Evolutionary conservation across 768 basidiomycete species (phyloP).

Genomic region (Russula sp.): DNA sequence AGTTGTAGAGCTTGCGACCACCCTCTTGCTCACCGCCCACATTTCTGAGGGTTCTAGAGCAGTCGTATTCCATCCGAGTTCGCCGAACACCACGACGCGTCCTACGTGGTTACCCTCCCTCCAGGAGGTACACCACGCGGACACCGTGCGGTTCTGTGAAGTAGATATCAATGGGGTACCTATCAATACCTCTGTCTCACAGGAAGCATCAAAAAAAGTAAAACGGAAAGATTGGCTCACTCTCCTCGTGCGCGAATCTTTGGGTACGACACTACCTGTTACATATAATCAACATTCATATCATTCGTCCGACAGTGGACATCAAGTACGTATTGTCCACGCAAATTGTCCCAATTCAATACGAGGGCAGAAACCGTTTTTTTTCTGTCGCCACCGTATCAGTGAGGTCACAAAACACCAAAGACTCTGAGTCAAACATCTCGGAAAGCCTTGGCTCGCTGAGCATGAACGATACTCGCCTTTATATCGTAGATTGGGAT

Average conservation of each 20-base stretch:
- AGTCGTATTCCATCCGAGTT: constrained; percentile 41
- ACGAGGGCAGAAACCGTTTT: constrained; percentile 51
- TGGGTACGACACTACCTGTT: constrained; percentile 42
- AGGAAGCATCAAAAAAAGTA: constrained; percentile 22
- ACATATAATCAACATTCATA: background rate
- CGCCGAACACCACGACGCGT: constrained; percentile 30
- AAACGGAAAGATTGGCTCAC: constrained; percentile 60
- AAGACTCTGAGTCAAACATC: constrained; percentile 29
- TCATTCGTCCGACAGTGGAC: constrained; percentile 43
- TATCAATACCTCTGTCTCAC: background rate
- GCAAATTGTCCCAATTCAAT: constrained; percentile 55
- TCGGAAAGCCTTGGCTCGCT: constrained; percentile 38
- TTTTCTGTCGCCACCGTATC: constrained; percentile 50
- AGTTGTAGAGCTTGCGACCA: constrained; percentile 52
- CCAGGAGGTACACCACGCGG: constrained; percentile 43
- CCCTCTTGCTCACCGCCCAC: constrained; percentile 54
- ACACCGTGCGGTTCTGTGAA: constrained; percentile 47
- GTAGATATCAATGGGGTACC: constrained; percentile 22
- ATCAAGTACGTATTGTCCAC: constrained; percentile 56
- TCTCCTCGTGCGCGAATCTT: constrained; percentile 55
- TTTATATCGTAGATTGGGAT: constrained; percentile 70
- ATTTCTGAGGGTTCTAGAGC: constrained; percentile 43
- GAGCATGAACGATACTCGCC: constrained; percentile 34
- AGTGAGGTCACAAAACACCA: constrained; percentile 20
- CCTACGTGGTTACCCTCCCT: constrained; percentile 45